phyloP scores from a whole-genome alignment of 2,329 filamentous ascomycete species.

The Ophiostoma sp. region DNA sequence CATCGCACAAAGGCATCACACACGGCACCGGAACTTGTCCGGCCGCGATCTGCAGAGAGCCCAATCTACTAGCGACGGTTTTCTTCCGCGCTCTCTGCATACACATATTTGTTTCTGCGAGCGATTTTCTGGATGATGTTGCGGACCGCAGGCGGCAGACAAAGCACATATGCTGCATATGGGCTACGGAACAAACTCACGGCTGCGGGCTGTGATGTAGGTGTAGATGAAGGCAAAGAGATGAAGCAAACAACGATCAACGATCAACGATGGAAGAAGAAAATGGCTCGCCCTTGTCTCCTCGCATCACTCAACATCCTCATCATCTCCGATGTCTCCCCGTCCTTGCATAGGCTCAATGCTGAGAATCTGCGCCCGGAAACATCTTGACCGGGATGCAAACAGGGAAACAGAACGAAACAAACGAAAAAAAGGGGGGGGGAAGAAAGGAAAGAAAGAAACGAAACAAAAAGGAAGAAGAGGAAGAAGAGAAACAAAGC shows the following conservation, averaged over 20 bases:
- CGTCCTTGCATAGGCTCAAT: conserved; percentile 14
- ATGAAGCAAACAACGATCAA: not conserved
- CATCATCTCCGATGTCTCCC: not conserved
- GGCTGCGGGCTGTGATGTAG: not conserved
- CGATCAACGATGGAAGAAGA: too few species aligned
- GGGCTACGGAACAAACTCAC: not conserved
- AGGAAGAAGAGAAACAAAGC: not conserved
- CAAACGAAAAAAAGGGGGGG: not conserved
- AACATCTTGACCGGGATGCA: not conserved
- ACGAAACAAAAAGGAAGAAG: not conserved
- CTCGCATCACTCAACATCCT: not conserved
- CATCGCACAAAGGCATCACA: not conserved
- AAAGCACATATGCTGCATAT: not conserved
- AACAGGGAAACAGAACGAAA: not conserved
- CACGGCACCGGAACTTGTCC: not conserved
- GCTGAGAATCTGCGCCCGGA: not conserved
- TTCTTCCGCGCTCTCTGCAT: not conserved
- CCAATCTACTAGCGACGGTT: not conserved
- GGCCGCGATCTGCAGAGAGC: not conserved
- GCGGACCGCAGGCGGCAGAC: not conserved
- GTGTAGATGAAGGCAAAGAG: too few species aligned
- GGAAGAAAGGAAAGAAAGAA: not conserved
- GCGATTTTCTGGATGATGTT: conserved; percentile 1
- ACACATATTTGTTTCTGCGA: not conserved
- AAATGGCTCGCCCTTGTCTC: not conserved